Evolutionary conservation across 2,329 filamentous ascomycete genomes (phyloP), one percentile per base, ranked within the genome.

Genomic region (Thermoascus crustaceus): DNA sequence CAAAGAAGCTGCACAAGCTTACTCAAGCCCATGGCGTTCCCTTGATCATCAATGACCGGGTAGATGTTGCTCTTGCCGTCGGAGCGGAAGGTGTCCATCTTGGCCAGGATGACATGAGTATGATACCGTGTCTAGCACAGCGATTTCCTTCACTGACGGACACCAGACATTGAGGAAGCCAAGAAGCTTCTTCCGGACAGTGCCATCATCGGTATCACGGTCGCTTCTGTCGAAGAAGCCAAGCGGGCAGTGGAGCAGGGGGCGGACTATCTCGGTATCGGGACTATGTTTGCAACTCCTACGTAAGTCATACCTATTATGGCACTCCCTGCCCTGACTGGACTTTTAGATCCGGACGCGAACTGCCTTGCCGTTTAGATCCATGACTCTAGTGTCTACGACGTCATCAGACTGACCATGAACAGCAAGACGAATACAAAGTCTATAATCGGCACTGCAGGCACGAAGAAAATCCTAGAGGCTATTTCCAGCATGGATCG

Each of bases 51-150:
- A 96, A 96, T 56, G 91, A 96, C 58, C 78, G 88, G 8, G 75
- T 95, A 4, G 88, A 94, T 56, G 85, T 96, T 17, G 88, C 87
- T 6, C 71, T 86, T 11, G 87, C 86, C 9, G 75, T 88, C 27
- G 84, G 79, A 8, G 91, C 85, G 38, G 89, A 95, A 64, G 91
- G 91, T 30, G 86, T 94, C 6, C 91, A 96, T 58, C 75, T 96
- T 32, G 91, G 91, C 5, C 89, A 96, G 66, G 88, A 95, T 72
- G 89, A 96, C 59, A 80, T 94, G 69, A 71, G 81, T 84, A 60
- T 46, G 71, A 60, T 16, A 5, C 11, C 22, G 24, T n/a, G 14
- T 22, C 17, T 31, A 30, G 23, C n/a, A 25, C 9, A 11, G 19
- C 14, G n/a, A 24, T 19, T 11, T 31, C 2, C 3, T 17, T 24